These are phyloP conservation scores for Podospora fimiseda DNA, from an alignment of 495 filamentous ascomycete species.

Conservation along the genomic window DNA sequence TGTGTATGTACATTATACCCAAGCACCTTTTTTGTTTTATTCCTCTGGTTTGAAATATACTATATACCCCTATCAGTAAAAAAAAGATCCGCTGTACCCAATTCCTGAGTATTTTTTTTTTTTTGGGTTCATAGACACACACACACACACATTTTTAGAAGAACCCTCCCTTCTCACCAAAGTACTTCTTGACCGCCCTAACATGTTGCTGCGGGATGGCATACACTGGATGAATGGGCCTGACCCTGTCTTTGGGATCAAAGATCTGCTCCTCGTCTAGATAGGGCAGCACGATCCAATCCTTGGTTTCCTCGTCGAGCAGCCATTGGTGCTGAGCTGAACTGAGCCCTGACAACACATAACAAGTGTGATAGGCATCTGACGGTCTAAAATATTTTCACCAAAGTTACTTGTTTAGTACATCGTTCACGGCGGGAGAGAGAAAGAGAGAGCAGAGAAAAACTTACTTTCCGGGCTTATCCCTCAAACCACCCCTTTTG, in stretches of 20 bases:
- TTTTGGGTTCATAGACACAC: no score
- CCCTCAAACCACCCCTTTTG: conserved; percentile 71
- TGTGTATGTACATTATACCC: no score
- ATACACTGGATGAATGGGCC: conserved; percentile 72
- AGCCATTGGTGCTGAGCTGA: conserved; percentile 70
- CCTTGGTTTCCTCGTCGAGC: conserved; percentile 33
- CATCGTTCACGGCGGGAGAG: background rate
- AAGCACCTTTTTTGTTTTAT: no score
- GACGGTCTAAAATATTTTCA: conserved; percentile 51
- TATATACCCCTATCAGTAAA: no score
- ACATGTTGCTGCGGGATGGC: conserved; percentile 69
- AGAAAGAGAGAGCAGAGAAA: background rate
- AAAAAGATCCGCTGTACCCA: no score
- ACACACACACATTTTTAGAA: no score
- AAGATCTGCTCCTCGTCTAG: conserved; percentile 45
- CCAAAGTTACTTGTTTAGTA: background rate
- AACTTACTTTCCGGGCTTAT: conserved; percentile 87
- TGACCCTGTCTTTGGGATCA: conserved; percentile 46
- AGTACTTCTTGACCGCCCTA: conserved; percentile 58
- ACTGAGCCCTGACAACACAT: conserved; percentile 80
- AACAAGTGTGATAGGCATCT: conserved; percentile 89
- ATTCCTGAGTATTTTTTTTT: no score
- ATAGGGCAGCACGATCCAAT: conserved; percentile 54
- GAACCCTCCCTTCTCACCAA: conserved; percentile 49
- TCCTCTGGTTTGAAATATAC: no score